Base-by-base conservation (phyloP, 352 stramenopile species). In the Aphanomyces euteiches region DNA sequence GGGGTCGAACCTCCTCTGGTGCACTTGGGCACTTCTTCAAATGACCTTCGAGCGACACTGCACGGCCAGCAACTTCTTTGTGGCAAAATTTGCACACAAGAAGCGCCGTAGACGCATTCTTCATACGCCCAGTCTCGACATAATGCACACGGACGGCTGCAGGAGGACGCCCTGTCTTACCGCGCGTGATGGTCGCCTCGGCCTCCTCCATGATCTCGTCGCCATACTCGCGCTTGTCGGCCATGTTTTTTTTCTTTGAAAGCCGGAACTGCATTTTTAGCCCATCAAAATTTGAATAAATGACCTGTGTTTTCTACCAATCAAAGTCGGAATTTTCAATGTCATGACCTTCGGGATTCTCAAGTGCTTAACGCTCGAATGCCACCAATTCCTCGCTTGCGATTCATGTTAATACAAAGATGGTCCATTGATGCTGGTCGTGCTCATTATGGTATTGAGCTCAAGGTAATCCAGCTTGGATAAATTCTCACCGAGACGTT, bases 1-100 rank as follows among this genome's bases (percentile, higher is more conserved):
- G 54, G 1, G 64, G 64, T 10, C 64, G 64, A 15, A 70, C 64
- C 47, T 70, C 64, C 3, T 60, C 50, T 21, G 64, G 64, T n/a
- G 64, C 64, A n/a, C 61, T 41, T 43, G 53, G 50, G 47, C 64
- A 70, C 34, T 56, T 54, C 54, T 70, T 70, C 38, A 70, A 36
- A 50, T 70, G 64, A 15, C 64, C 47, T 53, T 70, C 64, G 54
- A 70, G 64, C 36, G 64, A 70, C 0, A 70, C 53, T 21, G 64
- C 64, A 8, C 64, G 64, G n/a, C 64, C 64, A 6, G 64, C 38
- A 21, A 70, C 64, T 61, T 70, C 64, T 50, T 61, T 70, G 28
- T 70, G 45, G 47, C 64, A 70, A 37, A 70, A 70, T 43, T 70
- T 70, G 47, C 64, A 70, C 64, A 53, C 39, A 41, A 70, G 64